A percentile compares a stretch with the other conserved stretches of the same genome.
These are phyloP conservation scores for Tolypocladium endophyticum DNA, from an alignment of 2,329 filamentous ascomycete genomes.

Conservation along the genomic window DNA sequence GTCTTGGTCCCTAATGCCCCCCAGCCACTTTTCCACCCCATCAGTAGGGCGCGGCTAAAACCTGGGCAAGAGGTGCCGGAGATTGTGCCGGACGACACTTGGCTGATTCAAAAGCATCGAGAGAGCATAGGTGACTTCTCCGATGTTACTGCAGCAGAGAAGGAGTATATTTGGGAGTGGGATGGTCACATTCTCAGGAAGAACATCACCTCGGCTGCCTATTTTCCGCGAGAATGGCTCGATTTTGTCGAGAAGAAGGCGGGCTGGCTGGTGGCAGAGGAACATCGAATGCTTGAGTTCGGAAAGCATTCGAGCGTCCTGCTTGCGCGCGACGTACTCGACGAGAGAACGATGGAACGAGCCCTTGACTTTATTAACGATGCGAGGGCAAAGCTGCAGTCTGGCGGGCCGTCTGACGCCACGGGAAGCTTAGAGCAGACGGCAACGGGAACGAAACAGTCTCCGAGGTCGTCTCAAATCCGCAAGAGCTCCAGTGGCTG, in stretches of 20 bases:
- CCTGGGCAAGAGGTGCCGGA: conserved; percentile 37
- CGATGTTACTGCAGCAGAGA: conserved; percentile 42
- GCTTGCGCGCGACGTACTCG: conserved; percentile 35
- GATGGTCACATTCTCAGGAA: conserved; percentile 42
- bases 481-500: conserved; percentile 35
- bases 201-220: conserved; percentile 39
- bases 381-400: conserved; percentile 21
- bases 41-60: conserved; percentile 41
- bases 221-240: conserved; percentile 40
- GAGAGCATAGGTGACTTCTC: conserved; percentile 47
- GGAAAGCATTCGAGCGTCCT: conserved; percentile 43
- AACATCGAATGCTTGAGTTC: conserved; percentile 41
- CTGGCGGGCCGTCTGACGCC: not conserved
- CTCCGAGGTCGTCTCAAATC: conserved; percentile 22
- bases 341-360: conserved; percentile 30
- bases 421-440: conserved; percentile 4
- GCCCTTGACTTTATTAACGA: conserved; percentile 32
- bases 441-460: conserved; percentile 13
- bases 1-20: conserved; percentile 37
- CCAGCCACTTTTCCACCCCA: conserved; percentile 44
- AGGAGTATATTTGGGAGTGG: conserved; percentile 49
- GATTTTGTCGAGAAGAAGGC: conserved; percentile 40
- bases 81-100: conserved; percentile 34
- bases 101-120: conserved; percentile 49
- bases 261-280: conserved; percentile 38